Evolutionary conservation across 202 grass and related monocot species (phyloP).

Genomic region (Setaria viridis): DNA sequence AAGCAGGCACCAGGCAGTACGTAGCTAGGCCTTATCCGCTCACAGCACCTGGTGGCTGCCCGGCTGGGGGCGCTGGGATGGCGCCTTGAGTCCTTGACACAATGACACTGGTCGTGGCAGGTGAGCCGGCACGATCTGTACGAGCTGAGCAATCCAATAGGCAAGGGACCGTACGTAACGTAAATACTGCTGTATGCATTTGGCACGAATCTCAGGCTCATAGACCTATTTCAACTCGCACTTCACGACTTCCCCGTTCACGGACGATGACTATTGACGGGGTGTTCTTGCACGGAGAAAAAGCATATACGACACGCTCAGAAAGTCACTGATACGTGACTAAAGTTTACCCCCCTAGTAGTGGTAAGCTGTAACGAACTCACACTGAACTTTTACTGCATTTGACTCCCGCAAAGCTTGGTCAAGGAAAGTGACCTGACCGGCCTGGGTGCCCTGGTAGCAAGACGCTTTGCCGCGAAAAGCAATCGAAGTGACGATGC

Average conservation of each 20-base stretch:
- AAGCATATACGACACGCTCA: background rate
- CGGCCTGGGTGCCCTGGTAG: background rate
- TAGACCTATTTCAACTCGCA: no score
- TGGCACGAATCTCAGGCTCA: background rate
- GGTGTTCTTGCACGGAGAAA: background rate
- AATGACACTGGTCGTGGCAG: no score
- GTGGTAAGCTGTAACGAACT: background rate
- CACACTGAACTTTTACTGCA: background rate
- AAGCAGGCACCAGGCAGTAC: no score
- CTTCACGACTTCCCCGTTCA: no score
- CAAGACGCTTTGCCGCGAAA: background rate
- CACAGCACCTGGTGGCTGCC: background rate
- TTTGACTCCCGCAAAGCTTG: conserved; percentile 24
- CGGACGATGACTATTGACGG: no score
- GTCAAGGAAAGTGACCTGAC: conserved; percentile 28
- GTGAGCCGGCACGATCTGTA: no score
- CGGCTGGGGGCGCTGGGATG: no score
- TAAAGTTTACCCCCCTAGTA: background rate
- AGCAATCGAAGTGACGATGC: conserved; percentile 14
- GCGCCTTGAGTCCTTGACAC: no score
- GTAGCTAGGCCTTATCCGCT: background rate
- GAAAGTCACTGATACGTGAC: background rate
- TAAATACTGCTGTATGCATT: background rate
- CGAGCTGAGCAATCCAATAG: no score
- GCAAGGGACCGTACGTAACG: no score